phyloP scores from a whole-genome alignment of 2,329 filamentous ascomycete species.

The Alternaria brassicae region DNA sequence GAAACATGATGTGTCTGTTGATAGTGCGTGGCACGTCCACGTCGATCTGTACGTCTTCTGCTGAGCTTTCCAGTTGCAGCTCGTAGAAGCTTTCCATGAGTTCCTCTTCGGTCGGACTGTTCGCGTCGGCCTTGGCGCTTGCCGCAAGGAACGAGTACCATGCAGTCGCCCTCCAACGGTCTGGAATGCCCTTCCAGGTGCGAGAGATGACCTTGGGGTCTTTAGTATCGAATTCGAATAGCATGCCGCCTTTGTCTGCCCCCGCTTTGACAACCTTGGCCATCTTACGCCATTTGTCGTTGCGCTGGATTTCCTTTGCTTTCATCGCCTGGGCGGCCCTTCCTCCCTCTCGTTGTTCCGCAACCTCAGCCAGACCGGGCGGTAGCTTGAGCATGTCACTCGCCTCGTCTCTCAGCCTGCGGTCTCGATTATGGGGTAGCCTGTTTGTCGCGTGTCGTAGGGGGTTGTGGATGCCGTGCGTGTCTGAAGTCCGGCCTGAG shows the following conservation, averaged over 20 bases:
- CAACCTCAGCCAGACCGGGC: conserved; percentile 57
- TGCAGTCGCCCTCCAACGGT: conserved; percentile 89
- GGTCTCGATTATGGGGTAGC: conserved; percentile 61
- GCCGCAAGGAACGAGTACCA: conserved; percentile 92
- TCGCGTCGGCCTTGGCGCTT: conserved; percentile 71
- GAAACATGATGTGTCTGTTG: conserved; percentile 96
- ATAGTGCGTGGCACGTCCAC: conserved; percentile 96
- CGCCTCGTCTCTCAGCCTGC: conserved; percentile 65
- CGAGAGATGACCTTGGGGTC: conserved; percentile 83
- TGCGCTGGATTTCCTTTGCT: conserved; percentile 66
- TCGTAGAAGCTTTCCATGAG: conserved; percentile 75
- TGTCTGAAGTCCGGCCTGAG: conserved; percentile 52
- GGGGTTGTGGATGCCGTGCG: conserved; percentile 47
- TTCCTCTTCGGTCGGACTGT: conserved; percentile 71
- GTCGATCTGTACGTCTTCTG: conserved; percentile 96
- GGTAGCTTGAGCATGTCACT: conserved; percentile 70
- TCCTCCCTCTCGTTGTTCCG: conserved; percentile 55
- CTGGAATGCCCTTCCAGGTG: conserved; percentile 98
- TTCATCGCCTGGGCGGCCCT: conserved; percentile 58
- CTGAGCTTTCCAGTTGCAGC: conserved; percentile 75
- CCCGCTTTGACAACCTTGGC: conserved; percentile 58
- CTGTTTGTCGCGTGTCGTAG: conserved; percentile 62
- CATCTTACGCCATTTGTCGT: conserved; percentile 74
- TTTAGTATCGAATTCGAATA: conserved; percentile 79
- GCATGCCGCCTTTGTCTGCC: conserved; percentile 65